These are phyloP conservation scores for Massariosphaeria phaeospora DNA, from an alignment of 495 filamentous ascomycete genomes.

Conservation along the genomic window DNA sequence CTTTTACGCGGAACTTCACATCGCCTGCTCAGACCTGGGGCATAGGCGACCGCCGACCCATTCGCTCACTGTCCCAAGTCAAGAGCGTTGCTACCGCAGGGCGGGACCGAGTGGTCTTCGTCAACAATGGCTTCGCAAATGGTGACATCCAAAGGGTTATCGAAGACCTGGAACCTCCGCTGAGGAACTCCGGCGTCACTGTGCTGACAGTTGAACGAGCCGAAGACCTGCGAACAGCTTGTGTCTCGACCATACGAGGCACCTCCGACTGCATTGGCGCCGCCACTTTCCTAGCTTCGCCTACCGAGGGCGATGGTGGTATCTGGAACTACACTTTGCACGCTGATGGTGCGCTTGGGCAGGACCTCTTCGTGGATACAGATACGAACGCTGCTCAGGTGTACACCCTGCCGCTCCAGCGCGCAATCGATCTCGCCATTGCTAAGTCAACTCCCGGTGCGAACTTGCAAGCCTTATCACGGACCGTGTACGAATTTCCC, in stretches of 20 bases:
- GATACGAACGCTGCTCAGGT: constrained; percentile 60
- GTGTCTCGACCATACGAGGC: constrained; percentile 60
- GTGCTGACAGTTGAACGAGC: constrained; percentile 50
- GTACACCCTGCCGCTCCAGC: constrained; percentile 68
- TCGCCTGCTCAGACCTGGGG: constrained; percentile 58
- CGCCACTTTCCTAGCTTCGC: constrained; percentile 64
- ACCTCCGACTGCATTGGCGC: constrained; percentile 66
- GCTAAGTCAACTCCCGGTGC: constrained; percentile 41
- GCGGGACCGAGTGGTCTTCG: constrained; percentile 58
- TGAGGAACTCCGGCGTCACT: constrained; percentile 47
- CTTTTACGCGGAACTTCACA: too few relatives aligned
- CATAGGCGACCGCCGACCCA: constrained; percentile 49
- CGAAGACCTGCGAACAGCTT: constrained; percentile 52
- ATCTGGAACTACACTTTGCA: constrained; percentile 76
- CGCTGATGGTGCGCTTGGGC: constrained; percentile 56
- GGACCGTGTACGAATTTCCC: constrained; percentile 54
- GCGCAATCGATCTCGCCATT: constrained; percentile 67
- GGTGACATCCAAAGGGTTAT: constrained; percentile 68
- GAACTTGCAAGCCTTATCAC: constrained; percentile 40
- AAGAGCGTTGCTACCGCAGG: constrained; percentile 44
- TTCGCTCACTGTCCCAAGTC: constrained; percentile 55
- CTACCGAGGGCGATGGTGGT: constrained; percentile 63
- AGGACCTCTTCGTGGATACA: constrained; percentile 52
- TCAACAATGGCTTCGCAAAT: constrained; percentile 60
- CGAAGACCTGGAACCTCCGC: constrained; percentile 47